phyloP scores from a whole-genome alignment of 495 filamentous ascomycete genomes.

The Friedmanniomyces endolithicus region DNA sequence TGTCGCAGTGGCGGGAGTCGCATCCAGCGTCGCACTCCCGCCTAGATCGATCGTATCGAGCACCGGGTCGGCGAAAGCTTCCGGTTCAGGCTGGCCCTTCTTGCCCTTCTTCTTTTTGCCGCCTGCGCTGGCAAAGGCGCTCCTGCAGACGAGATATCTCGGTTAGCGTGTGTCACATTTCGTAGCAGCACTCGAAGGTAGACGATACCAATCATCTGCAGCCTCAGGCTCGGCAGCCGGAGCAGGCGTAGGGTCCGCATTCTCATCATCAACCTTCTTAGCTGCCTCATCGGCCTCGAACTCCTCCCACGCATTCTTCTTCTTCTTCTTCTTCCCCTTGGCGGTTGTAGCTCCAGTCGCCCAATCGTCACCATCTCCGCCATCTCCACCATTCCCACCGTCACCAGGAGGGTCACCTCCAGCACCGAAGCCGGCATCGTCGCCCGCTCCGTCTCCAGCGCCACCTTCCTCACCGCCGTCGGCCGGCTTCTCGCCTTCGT shows the following conservation, averaged over 20 bases:
- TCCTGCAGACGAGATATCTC: slow-evolving; percentile 3
- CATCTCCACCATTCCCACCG: slow-evolving; percentile 23
- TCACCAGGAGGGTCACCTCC: slow-evolving; percentile 21
- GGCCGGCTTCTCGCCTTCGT: slow-evolving; percentile 19
- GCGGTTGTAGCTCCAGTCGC: slow-evolving; percentile 25
- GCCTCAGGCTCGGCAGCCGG: slow-evolving; percentile 17
- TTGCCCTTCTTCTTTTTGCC: slow-evolving; percentile 14
- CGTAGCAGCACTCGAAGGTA: not conserved
- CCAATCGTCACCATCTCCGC: slow-evolving; percentile 30
- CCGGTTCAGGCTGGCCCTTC: slow-evolving; percentile 1
- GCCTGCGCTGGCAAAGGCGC: slow-evolving; percentile 22
- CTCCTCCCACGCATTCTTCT: slow-evolving; percentile 18
- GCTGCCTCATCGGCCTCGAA: slow-evolving; percentile 25
- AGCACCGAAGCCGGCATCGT: slow-evolving; percentile 23
- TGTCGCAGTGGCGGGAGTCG: not conserved
- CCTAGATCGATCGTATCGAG: slow-evolving; percentile 10
- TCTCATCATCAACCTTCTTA: slow-evolving; percentile 24
- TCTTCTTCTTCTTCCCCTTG: slow-evolving; percentile 22
- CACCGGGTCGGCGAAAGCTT: slow-evolving; percentile 4
- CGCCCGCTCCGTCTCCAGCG: slow-evolving; percentile 13
- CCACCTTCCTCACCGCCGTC: slow-evolving; percentile 24
- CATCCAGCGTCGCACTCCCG: not conserved
- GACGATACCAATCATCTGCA: slow-evolving; percentile 27
- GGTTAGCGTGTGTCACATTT: not conserved
- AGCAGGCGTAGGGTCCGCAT: slow-evolving; percentile 3